A percentile compares a stretch with the other conserved stretches of the same genome.
phyloP scores from a whole-genome alignment of 371 early-diverging fungal genomes.

The Furculomyces boomerangus region DNA sequence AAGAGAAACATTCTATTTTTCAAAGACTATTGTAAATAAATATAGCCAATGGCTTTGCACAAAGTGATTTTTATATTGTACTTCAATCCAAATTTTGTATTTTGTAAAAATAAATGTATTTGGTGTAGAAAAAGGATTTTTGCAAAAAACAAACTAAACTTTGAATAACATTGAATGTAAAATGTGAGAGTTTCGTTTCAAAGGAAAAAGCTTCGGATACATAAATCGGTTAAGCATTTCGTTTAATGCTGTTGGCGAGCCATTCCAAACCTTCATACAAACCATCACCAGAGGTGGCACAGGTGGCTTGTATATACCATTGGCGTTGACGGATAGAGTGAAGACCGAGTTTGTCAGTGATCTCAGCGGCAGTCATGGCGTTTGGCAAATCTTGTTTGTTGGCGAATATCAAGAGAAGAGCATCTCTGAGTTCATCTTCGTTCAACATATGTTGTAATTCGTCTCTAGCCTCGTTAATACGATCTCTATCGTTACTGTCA shows the following conservation, averaged over 20 bases:
- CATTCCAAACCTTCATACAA: conserved; percentile 84
- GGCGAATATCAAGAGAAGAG: conserved; percentile 66
- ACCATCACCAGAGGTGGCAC: conserved; percentile 88
- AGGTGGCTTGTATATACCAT: conserved; percentile 87
- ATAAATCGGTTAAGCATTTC: background rate
- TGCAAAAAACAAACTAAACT: no score
- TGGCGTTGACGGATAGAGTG: conserved; percentile 63
- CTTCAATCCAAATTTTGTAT: no score
- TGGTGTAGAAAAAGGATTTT: no score
- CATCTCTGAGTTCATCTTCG: conserved; percentile 74
- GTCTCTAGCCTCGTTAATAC: conserved; percentile 73
- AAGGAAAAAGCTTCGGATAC: no score
- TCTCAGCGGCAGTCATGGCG: conserved; percentile 66
- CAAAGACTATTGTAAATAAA: no score
- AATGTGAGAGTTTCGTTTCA: no score
- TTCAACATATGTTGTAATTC: conserved; percentile 74
- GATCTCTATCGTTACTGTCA: conserved; percentile 83
- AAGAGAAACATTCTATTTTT: no score
- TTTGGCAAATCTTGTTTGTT: conserved; percentile 87
- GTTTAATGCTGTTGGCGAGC: conserved; percentile 40
- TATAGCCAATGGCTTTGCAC: no score
- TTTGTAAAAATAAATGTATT: no score
- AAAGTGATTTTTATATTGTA: no score
- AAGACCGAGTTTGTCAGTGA: conserved; percentile 71
- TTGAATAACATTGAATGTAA: no score